Base-by-base conservation (phyloP, 179 eudicot genomes). In the Gypsophila paniculata region DNA sequence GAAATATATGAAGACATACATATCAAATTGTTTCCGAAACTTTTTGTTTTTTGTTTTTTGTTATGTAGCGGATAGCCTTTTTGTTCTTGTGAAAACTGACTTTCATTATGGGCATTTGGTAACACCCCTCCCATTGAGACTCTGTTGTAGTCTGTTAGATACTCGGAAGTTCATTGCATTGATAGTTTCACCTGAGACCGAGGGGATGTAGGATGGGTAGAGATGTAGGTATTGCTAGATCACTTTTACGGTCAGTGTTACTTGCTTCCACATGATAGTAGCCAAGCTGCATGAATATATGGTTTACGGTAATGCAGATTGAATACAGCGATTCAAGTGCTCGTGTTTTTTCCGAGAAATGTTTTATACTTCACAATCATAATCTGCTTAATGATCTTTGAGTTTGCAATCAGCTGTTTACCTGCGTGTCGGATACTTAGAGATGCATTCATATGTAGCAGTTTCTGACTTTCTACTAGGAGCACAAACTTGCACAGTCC, bases 401-500 rank as follows among this genome's bases (percentile, higher is more conserved):
- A 46, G 7, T 46, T 46, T 46, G 15, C 52, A 46, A 46, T 46
- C 52, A 46, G 14, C 52, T 46, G 52, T 46, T 46, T 46, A 46
- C 52, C 17, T 13, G 17, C 17, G 7, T 46, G 52, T 46, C 52
- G 14, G 52, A 46, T 46, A 46, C 52, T 13, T 12, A 46, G 1
- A 46, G 1, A 46, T 46, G 3, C 9, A 46, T 46, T 6, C 4
- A 46, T 46, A 1, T 46, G 52, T 46, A 46, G 52, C 52, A 46
- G 52, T 42, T 0, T 19, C 69, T 64, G 26, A 2, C 21, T 64
- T 57, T 22, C 62, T 29, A 51, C 21, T 68, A 51, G 60, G 60
- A 68, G 38, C 59, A 68, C 25, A n/a, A 32, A 49, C 14, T 68
- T 68, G 26, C 59, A 51, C n/a, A 29, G 42, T 17, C 59, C 42